Evolutionary conservation across 73 alveolate genomes (phyloP).

Genomic region (Paramecium primaurelia): DNA sequence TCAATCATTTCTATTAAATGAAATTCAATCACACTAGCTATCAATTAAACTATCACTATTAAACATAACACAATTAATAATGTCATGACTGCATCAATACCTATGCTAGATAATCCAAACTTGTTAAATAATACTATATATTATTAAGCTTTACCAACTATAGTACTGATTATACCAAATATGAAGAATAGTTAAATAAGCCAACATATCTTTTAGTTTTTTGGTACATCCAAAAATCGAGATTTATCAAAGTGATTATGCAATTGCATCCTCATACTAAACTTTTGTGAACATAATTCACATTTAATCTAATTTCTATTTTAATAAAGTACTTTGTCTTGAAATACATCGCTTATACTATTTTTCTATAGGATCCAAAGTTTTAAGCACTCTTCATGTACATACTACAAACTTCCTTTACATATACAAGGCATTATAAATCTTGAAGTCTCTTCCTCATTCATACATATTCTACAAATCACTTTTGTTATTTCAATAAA

Average conservation of each 20-base stretch:
- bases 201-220: constrained; percentile 10
- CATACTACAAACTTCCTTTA: not conserved
- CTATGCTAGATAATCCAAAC: not conserved
- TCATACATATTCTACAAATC: constrained; percentile 18
- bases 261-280: not conserved
- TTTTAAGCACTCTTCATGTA: constrained; percentile 42
- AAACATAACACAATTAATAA: not conserved
- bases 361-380: constrained; percentile 26
- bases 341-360: not conserved
- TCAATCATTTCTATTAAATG: constrained; percentile 21
- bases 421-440: constrained; percentile 30
- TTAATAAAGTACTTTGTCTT: not conserved
- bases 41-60: not conserved
- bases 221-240: not conserved
- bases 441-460: constrained; percentile 23
- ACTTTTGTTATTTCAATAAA: not conserved
- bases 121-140: not conserved
- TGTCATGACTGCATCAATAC: not conserved
- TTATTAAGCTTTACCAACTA: not conserved
- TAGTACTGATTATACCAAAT: not conserved
- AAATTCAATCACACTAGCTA: not conserved
- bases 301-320: not conserved
- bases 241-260: not conserved
- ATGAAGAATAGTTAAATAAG: not conserved
- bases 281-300: not conserved